A percentile compares a stretch with the other conserved stretches of the same genome.
These are phyloP conservation scores for Trichosporon sp. DNA, from an alignment of 1,284 basidiomycete species.

Conservation along the genomic window DNA sequence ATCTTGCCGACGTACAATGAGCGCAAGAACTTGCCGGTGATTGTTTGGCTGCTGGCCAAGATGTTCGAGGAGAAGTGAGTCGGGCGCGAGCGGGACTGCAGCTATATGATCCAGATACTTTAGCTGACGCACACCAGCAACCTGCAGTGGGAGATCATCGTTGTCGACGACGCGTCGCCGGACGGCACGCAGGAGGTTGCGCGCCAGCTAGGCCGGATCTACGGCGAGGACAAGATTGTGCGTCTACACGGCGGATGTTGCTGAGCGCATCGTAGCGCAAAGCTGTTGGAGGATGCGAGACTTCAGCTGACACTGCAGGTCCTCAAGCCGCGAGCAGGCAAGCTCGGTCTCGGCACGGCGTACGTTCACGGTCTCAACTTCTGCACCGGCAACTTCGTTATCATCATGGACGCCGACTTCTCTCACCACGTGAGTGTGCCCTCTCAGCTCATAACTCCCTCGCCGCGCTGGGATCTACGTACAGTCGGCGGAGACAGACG, in stretches of 20 bases:
- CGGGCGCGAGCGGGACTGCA: neutral
- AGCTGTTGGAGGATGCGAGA: too few relatives aligned
- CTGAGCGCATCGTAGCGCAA: too few relatives aligned
- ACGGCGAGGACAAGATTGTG: constrained; percentile 79
- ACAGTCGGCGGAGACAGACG: neutral
- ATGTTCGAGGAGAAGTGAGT: constrained; percentile 68
- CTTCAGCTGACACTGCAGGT: constrained; percentile 52
- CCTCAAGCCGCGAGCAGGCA: constrained; percentile 75
- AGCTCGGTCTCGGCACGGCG: constrained; percentile 85
- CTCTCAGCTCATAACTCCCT: neutral
- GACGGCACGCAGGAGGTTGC: constrained; percentile 88
- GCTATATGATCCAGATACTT: neutral
- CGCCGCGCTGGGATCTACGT: neutral
- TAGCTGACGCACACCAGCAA: constrained; percentile 43
- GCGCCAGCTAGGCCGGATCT: constrained; percentile 64
- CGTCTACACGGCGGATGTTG: constrained; percentile 27
- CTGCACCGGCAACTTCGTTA: constrained; percentile 84
- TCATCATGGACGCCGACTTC: constrained; percentile 96
- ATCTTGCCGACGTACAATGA: constrained; percentile 92
- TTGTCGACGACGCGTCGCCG: constrained; percentile 86
- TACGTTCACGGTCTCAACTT: constrained; percentile 86
- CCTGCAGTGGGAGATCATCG: constrained; percentile 73
- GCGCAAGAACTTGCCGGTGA: constrained; percentile 80
- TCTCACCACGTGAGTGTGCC: constrained; percentile 72
- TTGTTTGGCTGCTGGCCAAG: constrained; percentile 72